Percentiles rank a stretch among this genome's conserved stretches.
Conservation (phyloP, 2,329 filamentous ascomycete species). For the Paracorniculantispora psalliotae region DNA sequence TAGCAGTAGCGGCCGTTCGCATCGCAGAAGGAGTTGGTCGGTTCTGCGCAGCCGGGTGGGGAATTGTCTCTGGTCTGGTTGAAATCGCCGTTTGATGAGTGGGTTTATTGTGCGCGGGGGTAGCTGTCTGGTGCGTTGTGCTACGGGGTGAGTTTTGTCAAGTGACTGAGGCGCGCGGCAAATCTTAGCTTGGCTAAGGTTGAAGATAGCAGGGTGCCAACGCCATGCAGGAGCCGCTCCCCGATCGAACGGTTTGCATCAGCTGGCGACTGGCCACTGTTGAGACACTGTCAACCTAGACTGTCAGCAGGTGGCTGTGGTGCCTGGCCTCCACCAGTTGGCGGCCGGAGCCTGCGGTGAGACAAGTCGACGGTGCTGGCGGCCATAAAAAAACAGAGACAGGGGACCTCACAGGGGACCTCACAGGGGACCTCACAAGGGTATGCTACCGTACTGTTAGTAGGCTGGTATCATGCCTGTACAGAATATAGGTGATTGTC, state of each 20-base stretch:
- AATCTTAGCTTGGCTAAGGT: constrained; percentile 7
- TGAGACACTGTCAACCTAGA: too few relatives aligned
- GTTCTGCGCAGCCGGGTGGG: constrained; percentile 5
- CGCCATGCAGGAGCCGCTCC: background rate
- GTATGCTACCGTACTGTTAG: too few relatives aligned
- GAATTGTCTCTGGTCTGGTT: constrained; percentile 15
- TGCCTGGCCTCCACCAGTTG: background rate
- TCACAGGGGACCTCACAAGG: too few relatives aligned
- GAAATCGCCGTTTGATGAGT: background rate
- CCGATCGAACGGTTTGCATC: background rate
- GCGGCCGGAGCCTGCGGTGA: background rate
- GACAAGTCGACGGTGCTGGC: background rate
- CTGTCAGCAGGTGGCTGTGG: too few relatives aligned
- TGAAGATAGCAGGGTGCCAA: background rate
- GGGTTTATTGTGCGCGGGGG: background rate
- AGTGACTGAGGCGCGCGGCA: constrained; percentile 16
- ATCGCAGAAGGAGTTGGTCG: constrained; percentile 11
- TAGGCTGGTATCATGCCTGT: too few relatives aligned
- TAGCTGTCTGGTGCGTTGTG: constrained; percentile 8
- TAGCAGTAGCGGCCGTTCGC: constrained; percentile 3
- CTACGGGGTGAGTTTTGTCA: constrained; percentile 17
- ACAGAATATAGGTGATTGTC: too few relatives aligned
- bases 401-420: too few relatives aligned
- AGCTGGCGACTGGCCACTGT: background rate
- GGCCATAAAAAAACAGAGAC: background rate